Evolutionary conservation across 2,329 filamentous ascomycete species (phyloP).

Genomic region (Penicillium capsulatum): DNA sequence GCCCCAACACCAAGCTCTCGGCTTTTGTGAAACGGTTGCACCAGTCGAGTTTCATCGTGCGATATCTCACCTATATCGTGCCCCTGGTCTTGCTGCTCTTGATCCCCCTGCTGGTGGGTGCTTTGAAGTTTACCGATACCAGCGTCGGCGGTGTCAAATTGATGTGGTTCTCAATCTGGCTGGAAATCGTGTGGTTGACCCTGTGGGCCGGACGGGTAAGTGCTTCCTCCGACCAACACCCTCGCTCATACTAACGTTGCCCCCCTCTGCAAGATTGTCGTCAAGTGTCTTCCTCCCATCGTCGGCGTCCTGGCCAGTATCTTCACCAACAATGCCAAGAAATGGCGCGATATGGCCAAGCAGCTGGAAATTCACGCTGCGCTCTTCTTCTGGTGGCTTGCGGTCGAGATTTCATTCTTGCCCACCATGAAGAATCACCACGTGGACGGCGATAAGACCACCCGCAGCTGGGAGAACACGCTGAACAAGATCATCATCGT

Average conservation of each 20-base stretch:
- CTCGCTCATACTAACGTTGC: too few relatives aligned
- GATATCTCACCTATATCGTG: slow-evolving; percentile 68
- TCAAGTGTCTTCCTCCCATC: slow-evolving; percentile 60
- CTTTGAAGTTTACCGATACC: slow-evolving; percentile 54
- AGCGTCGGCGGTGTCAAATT: slow-evolving; percentile 71
- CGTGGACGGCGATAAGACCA: slow-evolving; percentile 48
- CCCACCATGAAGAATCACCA: slow-evolving; percentile 72
- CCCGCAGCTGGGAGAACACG: slow-evolving; percentile 66
- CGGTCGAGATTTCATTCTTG: slow-evolving; percentile 77
- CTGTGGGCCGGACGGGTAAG: slow-evolving; percentile 69
- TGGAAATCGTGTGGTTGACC: slow-evolving; percentile 88
- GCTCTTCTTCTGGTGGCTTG: slow-evolving; percentile 88
- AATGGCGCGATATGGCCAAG: slow-evolving; percentile 85
- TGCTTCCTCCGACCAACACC: slow-evolving; percentile 7
- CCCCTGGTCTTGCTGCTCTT: slow-evolving; percentile 62
- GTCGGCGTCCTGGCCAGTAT: slow-evolving; percentile 65
- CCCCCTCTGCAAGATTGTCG: slow-evolving; percentile 52
- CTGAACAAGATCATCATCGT: slow-evolving; percentile 83
- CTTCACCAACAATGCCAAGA: slow-evolving; percentile 82
- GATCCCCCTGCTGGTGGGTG: slow-evolving; percentile 64
- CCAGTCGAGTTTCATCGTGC: slow-evolving; percentile 60
- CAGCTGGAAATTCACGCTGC: slow-evolving; percentile 81
- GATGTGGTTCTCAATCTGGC: slow-evolving; percentile 92
- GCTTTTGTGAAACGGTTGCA: slow-evolving; percentile 63
- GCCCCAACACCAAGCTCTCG: slow-evolving; percentile 59